Conservation (phyloP, 805 yeast species). For the Candida hispaniensis region DNA sequence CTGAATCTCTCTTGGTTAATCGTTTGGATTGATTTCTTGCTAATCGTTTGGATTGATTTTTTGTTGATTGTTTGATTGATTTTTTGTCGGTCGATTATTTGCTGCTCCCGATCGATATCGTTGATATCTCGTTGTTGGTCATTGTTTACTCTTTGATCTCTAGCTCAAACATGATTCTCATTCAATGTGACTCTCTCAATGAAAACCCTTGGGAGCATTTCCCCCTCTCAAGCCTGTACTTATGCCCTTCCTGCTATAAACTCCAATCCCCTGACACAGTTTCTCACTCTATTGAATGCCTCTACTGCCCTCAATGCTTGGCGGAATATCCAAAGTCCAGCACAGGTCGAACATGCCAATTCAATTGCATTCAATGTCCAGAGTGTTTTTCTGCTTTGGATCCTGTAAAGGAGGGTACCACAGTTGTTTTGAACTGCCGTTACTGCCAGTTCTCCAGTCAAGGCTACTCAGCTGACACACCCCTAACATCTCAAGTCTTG, state of each 20-base stretch:
- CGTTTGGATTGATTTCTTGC: too few relatives aligned
- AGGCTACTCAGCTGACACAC: conserved; percentile 2
- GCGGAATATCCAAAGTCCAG: conserved; percentile 13
- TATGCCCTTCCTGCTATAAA: conserved; percentile 8
- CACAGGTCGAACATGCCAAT: conserved; percentile 4
- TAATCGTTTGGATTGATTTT: too few relatives aligned
- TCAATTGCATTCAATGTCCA: conserved; percentile 14
- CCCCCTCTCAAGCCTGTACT: conserved; percentile 5
- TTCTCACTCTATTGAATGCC: conserved; percentile 4
- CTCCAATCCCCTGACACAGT: conserved; percentile 13
- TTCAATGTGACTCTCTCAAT: too few relatives aligned
- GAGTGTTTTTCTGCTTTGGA: conserved; percentile 9
- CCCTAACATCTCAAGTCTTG: conserved; percentile 6
- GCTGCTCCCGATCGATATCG: too few relatives aligned
- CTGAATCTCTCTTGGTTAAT: too few relatives aligned
- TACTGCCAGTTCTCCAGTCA: conserved; percentile 6
- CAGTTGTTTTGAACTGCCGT: conserved; percentile 2
- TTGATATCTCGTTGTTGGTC: too few relatives aligned
- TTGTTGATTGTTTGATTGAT: too few relatives aligned
- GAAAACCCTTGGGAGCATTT: too few relatives aligned
- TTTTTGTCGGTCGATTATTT: too few relatives aligned
- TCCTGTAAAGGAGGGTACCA: conserved; percentile 4
- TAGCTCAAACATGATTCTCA: conserved; percentile 8
- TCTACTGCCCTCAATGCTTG: conserved; percentile 13
- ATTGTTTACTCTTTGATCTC: too few relatives aligned